Conservation (phyloP, 352 stramenopile species). For the Halophytophthora batemanensis region DNA sequence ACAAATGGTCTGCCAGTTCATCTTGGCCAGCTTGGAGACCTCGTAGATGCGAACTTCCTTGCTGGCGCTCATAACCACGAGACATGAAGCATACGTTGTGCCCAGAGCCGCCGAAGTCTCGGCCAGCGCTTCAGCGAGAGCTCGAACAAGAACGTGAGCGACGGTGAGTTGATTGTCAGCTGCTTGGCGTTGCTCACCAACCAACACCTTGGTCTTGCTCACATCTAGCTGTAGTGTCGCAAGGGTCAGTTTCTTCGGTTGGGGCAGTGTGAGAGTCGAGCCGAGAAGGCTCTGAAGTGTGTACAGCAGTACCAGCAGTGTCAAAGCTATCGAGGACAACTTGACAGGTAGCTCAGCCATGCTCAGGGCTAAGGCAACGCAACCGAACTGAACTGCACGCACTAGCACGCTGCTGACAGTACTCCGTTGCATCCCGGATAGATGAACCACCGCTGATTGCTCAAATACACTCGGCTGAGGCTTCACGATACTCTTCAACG, state of each 20-base stretch:
- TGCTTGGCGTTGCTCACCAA: conserved; percentile 47
- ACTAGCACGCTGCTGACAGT: conserved; percentile 34
- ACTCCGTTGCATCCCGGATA: conserved; percentile 23
- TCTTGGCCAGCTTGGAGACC: conserved; percentile 49
- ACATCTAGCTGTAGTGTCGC: conserved; percentile 64
- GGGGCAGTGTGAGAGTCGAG: conserved; percentile 47
- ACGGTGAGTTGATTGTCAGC: conserved; percentile 55
- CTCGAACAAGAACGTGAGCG: conserved; percentile 63
- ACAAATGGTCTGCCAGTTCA: conserved; percentile 48
- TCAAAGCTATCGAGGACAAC: conserved; percentile 40
- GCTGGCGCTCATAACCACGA: conserved; percentile 53
- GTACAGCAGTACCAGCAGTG: conserved; percentile 50
- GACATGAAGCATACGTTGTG: conserved; percentile 60
- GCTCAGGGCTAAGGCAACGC: conserved; percentile 44
- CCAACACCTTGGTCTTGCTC: conserved; percentile 57
- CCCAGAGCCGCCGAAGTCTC: conserved; percentile 62
- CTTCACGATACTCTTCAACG: conserved; percentile 1
- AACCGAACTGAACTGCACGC: conserved; percentile 51
- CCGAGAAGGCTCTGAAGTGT: conserved; percentile 55
- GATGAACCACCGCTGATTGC: conserved; percentile 13
- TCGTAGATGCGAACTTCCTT: conserved; percentile 61
- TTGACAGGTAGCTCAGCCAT: conserved; percentile 37
- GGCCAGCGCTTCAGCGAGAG: conserved; percentile 43
- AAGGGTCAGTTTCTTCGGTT: conserved; percentile 67
- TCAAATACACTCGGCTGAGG: conserved; percentile 13